Base-by-base conservation (phyloP, 805 yeast genomes). In the Wickerhamiella azymoides region DNA sequence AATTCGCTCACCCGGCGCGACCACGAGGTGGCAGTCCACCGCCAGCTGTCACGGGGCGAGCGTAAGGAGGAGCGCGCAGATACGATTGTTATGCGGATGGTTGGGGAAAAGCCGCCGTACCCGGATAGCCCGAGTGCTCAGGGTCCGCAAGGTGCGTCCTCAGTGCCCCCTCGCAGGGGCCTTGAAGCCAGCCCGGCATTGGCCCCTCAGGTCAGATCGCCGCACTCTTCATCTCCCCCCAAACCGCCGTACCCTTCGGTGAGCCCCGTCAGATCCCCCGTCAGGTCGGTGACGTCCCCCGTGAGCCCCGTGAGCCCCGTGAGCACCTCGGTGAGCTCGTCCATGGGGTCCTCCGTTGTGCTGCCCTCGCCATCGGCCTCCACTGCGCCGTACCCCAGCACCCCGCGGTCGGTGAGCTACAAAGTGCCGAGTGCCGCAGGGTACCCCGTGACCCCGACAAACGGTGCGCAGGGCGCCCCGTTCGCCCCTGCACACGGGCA, bases 1-100 rank as follows among this genome's bases (percentile, higher is more conserved):
- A 11, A 39, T 5, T 39, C 47, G 7, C 14, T 45, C 14, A 45
- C 47, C 18, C 35, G 47, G 7, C 25, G 21, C 25, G 47, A 45
- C 18, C 47, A 45, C 16, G 47, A 45, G 7, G 21, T 6, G 13
- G 41, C 42, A 2, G 13, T 45, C 14, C 27, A 21, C 14, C 30
- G 44, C 7, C 16, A 27, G 7, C 32, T 32, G 6, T 33, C 38
- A 30, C 24, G 24, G 7, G n/a, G 16, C 16, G n/a, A 30, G 16
- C 8, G 16, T 16, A 30, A 30, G 33, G 33, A 30, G 33, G 33
- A 30, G 8, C 33, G 33, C 7, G 33, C 33, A n/a, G 33, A 30
- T 7, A 30, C 16, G 11, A 30, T 30, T 30, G 33, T 30, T 3
- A 11, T 11, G 33, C 16, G 16, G 11, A 30, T 30, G 33, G 13